Evolutionary conservation across 306 rosid species (phyloP), one percentile per base, ranked within the genome.

Genomic region (Arachis stenosperma): DNA sequence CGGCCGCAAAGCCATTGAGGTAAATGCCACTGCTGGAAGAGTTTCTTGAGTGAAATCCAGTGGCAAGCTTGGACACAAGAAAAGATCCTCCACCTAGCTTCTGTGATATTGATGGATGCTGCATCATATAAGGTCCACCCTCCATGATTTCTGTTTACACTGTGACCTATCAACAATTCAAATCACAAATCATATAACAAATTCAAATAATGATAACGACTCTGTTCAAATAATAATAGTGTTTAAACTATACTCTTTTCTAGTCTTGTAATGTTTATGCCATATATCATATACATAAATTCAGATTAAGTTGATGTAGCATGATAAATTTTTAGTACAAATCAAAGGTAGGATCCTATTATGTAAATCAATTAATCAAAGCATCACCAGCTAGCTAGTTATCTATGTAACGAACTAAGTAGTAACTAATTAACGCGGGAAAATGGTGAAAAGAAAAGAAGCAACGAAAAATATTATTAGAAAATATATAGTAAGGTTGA

Each of bases 61-160:
- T 80, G 48, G 90, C 70, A 56, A 86, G 82, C 85, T 83, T 85
- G 54, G 90, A 85, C 67, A 77, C 58, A 80, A 88, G 86, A 70
- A 56, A 65, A 52, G 94, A 88, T 54, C 82, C 82, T 62, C 90
- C 89, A 50, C 81, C 81, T 46, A 88, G 65, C 86, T 90, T 88
- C 80, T 83, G 94, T 76, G 80, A 78, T 71, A 86, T 76, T 0
- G 88, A 86, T 47, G 89, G 93, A 74, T 85, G 79, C 72, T 58
- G 37, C 37, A 33, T 80, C 0, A 77, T 17, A 50, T 40, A 70
- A 30, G 13, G 69, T 60, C 87, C 73, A 82, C 86, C 94, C 5
- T 76, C 86, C 97, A 88, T 90, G 47, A 36, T 77, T 77, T 65
- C 7, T 62, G 69, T 78, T 73, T 56, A 74, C 61, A 59, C 44